Conservation (phyloP, 179 eudicot species). For the Heliamphora pulchella region DNA sequence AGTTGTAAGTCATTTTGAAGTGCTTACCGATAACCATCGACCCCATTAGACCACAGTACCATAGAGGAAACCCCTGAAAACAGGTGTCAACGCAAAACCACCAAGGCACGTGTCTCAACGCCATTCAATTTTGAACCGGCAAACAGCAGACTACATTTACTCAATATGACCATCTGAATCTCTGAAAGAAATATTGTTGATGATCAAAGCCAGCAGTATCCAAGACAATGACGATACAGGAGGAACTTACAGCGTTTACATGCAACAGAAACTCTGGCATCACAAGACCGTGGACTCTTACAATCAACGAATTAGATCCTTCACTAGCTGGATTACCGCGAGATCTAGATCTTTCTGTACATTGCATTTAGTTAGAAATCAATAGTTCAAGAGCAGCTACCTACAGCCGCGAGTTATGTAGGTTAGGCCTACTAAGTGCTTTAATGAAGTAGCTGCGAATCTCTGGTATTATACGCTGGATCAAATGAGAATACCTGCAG, state of each 20-base stretch:
- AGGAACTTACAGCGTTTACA: conserved; percentile 14
- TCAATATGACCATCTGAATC: background rate
- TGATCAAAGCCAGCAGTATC: background rate
- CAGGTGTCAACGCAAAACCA: background rate
- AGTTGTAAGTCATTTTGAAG: too few species aligned
- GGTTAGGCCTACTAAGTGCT: conserved; percentile 35
- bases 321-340: conserved; percentile 10
- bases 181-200: background rate
- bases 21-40: background rate
- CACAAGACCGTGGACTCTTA: conserved; percentile 11
- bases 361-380: conserved; percentile 20
- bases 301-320: conserved; percentile 15
- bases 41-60: background rate
- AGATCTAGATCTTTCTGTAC: conserved; percentile 28
- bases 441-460: conserved; percentile 52
- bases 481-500: conserved; percentile 57
- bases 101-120: background rate
- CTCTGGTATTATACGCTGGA: conserved; percentile 75
- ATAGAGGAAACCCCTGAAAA: background rate
- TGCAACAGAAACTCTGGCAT: conserved; percentile 6
- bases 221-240: background rate
- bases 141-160: background rate
- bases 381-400: conserved; percentile 17
- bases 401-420: conserved; percentile 24
- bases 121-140: background rate